Evolutionary conservation across 78 protist species (phyloP), one percentile per base, ranked within the genome.

Genomic region (Speleostelium caveatum): DNA sequence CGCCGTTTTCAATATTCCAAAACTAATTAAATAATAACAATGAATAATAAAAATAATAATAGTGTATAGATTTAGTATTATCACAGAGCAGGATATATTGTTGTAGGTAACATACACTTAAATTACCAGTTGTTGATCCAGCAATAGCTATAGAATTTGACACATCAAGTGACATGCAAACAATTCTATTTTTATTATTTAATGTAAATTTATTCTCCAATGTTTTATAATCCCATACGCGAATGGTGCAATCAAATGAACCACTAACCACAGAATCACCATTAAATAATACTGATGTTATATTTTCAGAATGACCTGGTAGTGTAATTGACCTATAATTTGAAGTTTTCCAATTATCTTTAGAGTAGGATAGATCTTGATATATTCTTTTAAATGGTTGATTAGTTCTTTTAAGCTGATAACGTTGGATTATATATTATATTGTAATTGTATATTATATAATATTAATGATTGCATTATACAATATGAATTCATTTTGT

Each of bases 321-420:
- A 67, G 32, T 26, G 38, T 35, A 22, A 58, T 80, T 10, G 30
- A 21, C 58, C 58, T 58, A 56, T 28, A 80, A 39, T 38, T 68
- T 36, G 77, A 75, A 67, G 53, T 80, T 67, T 39, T 80, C 89
- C 89, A 80, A 80, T 80, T 80, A 3, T 41, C 35, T 38, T 26
- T 36, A 49, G 75, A n/a, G n/a, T n/a, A n/a, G n/a, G n/a, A n/a
- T n/a, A n/a, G n/a, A n/a, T n/a, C n/a, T n/a, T n/a, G n/a, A n/a
- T n/a, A n/a, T n/a, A n/a, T n/a, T n/a, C n/a, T n/a, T n/a, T n/a
- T n/a, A n/a, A n/a, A n/a, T n/a, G n/a, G n/a, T n/a, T n/a, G n/a
- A n/a, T n/a, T n/a, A n/a, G n/a, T n/a, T n/a, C n/a, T n/a, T n/a
- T n/a, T n/a, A n/a, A n/a, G n/a, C n/a, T n/a, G n/a, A n/a, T n/a